Percentiles rank a stretch among this genome's conserved stretches.
Conservation (phyloP, 2,329 filamentous ascomycete genomes). For the Xylaria sp. region DNA sequence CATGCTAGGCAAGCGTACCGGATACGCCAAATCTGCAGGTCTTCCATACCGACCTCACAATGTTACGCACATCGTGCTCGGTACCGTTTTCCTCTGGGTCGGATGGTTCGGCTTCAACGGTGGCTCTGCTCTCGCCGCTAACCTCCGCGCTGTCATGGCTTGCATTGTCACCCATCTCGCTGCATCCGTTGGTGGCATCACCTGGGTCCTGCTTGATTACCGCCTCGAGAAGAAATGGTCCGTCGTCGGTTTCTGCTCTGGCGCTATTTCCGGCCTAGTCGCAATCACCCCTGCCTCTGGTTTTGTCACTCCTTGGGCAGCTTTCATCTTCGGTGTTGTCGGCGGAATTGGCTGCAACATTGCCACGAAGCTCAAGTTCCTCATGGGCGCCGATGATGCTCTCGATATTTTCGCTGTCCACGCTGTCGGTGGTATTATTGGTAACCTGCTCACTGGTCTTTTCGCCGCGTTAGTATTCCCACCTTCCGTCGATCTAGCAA, state of each 20-base stretch:
- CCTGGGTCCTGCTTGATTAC: slow-evolving; percentile 88
- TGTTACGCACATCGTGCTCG: slow-evolving; percentile 77
- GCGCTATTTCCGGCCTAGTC: slow-evolving; percentile 85
- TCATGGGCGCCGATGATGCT: slow-evolving; percentile 82
- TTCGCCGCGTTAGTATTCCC: slow-evolving; percentile 71
- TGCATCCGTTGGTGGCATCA: slow-evolving; percentile 81
- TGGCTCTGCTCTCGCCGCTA: slow-evolving; percentile 81
- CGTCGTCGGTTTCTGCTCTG: slow-evolving; percentile 92
- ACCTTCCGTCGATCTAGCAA: background rate
- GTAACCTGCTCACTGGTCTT: slow-evolving; percentile 80
- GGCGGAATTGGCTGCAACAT: slow-evolving; percentile 81
- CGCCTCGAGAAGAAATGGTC: slow-evolving; percentile 94
- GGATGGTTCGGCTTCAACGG: slow-evolving; percentile 98
- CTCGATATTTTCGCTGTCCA: slow-evolving; percentile 94
- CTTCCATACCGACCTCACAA: slow-evolving; percentile 77
- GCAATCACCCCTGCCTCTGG: slow-evolving; percentile 87
- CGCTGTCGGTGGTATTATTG: slow-evolving; percentile 83
- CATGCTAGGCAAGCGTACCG: slow-evolving; percentile 75
- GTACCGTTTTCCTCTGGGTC: slow-evolving; percentile 85
- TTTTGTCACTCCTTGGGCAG: slow-evolving; percentile 75
- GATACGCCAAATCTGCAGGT: slow-evolving; percentile 69
- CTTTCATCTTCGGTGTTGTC: slow-evolving; percentile 67
- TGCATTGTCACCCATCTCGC: slow-evolving; percentile 89
- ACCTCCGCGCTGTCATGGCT: slow-evolving; percentile 89
- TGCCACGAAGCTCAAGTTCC: slow-evolving; percentile 82